Evolutionary conservation across 2,329 filamentous ascomycete species (phyloP).

Genomic region (Scedosporium aurantiacum): DNA sequence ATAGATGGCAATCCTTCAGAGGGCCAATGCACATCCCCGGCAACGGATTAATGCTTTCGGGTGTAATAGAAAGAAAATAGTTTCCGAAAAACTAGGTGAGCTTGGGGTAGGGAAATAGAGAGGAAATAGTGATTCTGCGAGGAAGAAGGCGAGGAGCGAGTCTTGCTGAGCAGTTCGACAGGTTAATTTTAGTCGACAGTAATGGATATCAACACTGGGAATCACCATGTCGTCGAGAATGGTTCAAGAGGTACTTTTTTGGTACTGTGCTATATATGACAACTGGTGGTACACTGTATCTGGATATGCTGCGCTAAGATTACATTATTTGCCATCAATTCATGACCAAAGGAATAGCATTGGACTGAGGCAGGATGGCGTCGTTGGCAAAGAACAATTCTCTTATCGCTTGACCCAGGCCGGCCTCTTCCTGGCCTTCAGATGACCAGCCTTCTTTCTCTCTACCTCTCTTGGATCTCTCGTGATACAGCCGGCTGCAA

Average conservation of each 20-base stretch:
- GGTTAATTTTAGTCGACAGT: too few species aligned
- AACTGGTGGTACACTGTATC: conserved; percentile 5
- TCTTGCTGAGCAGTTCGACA: too few species aligned
- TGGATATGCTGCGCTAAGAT: conserved; percentile 6
- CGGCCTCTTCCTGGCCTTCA: conserved; percentile 97
- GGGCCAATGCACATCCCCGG: too few species aligned
- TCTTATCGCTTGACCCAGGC: conserved; percentile 82
- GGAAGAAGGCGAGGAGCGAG: too few species aligned
- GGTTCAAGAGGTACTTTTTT: not conserved
- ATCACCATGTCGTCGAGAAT: too few species aligned
- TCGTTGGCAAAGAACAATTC: not conserved
- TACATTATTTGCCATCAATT: conserved; percentile 3
- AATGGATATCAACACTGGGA: too few species aligned
- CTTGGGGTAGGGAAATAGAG: too few species aligned
- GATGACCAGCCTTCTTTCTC: conserved; percentile 91
- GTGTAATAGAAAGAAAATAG: too few species aligned
- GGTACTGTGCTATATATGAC: not conserved
- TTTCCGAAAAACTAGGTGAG: too few species aligned
- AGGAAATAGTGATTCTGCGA: too few species aligned
- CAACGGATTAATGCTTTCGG: too few species aligned
- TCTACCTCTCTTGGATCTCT: conserved; percentile 87
- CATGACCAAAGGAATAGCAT: not conserved
- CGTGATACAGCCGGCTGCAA: conserved; percentile 78
- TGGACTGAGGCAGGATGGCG: not conserved
- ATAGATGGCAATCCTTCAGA: too few species aligned